These are phyloP conservation scores for Trametes meyenii DNA, from an alignment of 768 basidiomycete species.

Conservation along the genomic window DNA sequence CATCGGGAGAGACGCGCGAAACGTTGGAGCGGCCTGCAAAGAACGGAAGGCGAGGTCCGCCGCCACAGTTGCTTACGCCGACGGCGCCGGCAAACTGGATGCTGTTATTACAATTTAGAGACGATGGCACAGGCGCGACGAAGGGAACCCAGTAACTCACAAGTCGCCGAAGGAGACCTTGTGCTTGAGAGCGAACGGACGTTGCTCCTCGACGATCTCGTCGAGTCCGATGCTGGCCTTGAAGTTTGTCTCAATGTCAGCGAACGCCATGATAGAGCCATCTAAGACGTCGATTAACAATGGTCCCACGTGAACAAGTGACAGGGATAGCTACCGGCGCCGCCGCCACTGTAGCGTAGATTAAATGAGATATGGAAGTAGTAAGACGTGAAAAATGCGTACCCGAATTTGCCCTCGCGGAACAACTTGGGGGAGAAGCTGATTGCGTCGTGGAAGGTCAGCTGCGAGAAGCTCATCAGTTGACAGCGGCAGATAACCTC, in stretches of 20 bases:
- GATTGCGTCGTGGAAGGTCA: conserved; percentile 34
- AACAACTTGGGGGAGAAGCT: conserved; percentile 18
- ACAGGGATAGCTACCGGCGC: not conserved
- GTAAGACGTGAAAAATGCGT: not conserved
- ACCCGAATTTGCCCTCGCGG: conserved; percentile 19
- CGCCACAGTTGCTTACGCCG: conserved; percentile 29
- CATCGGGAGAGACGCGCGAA: conserved; percentile 20
- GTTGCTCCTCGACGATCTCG: conserved; percentile 30
- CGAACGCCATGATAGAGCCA: conserved; percentile 52
- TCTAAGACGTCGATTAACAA: conserved; percentile 34
- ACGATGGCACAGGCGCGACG: not conserved
- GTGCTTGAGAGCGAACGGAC: conserved; percentile 19
- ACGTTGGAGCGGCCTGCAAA: conserved; percentile 30
- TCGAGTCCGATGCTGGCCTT: conserved; percentile 47
- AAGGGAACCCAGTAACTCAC: conserved; percentile 4
- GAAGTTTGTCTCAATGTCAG: conserved; percentile 45
- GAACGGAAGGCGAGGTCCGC: conserved; percentile 32
- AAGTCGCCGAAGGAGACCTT: conserved; percentile 20
- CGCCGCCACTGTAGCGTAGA: conserved; percentile 14
- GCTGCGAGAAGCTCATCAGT: not conserved
- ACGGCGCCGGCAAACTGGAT: conserved; percentile 37
- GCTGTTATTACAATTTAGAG: conserved; percentile 18
- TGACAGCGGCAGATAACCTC: no score
- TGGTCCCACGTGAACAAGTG: not conserved
- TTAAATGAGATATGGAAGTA: not conserved